Evolutionary conservation across 2,329 filamentous ascomycete genomes (phyloP).

Genomic region (Cladophialophora psammophila): DNA sequence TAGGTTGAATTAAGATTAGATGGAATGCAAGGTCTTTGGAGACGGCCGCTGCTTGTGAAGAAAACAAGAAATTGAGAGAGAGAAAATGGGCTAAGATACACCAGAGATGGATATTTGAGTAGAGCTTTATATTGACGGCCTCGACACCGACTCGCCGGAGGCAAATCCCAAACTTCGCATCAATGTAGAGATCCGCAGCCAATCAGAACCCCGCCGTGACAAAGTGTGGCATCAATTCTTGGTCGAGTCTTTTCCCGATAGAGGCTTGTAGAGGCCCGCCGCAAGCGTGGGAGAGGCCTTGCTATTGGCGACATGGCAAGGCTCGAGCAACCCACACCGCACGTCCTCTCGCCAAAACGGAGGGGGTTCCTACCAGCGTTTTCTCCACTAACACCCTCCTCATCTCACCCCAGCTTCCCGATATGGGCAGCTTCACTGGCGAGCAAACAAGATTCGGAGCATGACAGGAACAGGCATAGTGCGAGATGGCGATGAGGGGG

Average conservation of each 20-base stretch:
- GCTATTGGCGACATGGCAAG: not conserved
- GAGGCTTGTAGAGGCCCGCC: not conserved
- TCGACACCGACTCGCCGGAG: not conserved
- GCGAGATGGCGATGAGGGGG: constrained; percentile 17
- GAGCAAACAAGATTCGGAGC: not conserved
- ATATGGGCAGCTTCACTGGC: not conserved
- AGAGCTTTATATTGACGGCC: not conserved
- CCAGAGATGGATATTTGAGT: not conserved
- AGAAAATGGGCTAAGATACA: not conserved
- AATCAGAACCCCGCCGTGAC: not conserved
- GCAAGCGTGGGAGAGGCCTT: not conserved
- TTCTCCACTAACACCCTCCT: not conserved
- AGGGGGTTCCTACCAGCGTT: not conserved
- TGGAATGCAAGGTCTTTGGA: not conserved
- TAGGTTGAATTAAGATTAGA: not conserved
- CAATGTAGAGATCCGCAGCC: not conserved
- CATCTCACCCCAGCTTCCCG: not conserved
- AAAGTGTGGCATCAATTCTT: not conserved
- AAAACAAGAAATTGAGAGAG: not conserved
- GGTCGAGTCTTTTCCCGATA: not conserved
- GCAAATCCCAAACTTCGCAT: not conserved
- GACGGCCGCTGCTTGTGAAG: not conserved
- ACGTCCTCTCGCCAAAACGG: not conserved
- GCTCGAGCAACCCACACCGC: not conserved
- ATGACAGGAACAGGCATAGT: constrained; percentile 28